phyloP scores from a whole-genome alignment of 768 basidiomycete genomes.

The Harrya chromipes region DNA sequence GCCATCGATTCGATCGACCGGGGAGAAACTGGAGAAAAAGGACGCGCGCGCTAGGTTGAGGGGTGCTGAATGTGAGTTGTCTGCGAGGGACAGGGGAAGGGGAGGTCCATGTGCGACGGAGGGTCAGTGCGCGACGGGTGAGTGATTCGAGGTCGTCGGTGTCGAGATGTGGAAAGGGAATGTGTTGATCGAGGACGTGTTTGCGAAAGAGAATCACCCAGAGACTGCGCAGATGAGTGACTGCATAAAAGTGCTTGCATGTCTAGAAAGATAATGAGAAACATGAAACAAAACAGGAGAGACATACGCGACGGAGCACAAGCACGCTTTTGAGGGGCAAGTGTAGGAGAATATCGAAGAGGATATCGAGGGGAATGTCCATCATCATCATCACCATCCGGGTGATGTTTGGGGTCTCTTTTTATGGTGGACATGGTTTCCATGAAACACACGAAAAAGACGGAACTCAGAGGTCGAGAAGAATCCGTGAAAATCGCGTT shows the following conservation, averaged over 20 bases:
- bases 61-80: conserved; percentile 24
- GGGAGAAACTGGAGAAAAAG: conserved; percentile 49
- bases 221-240: conserved; percentile 46
- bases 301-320: conserved; percentile 45
- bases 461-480: conserved; percentile 11
- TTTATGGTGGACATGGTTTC: conserved; percentile 2
- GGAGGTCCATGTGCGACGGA: conserved; percentile 51
- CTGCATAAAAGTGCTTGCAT: conserved; percentile 39
- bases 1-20: conserved; percentile 37
- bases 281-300: neutral
- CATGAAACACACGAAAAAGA: conserved; percentile 18
- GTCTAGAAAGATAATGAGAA: conserved; percentile 35
- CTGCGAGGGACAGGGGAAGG: conserved; percentile 33
- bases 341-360: conserved; percentile 41
- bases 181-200: conserved; percentile 39
- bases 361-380: conserved; percentile 48
- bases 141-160: conserved; percentile 44
- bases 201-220: conserved; percentile 47
- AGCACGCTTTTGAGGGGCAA: conserved; percentile 43
- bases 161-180: conserved; percentile 47
- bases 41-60: conserved; percentile 33
- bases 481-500: conserved; percentile 21
- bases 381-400: no score
- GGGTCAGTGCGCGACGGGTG: conserved; percentile 37
- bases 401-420: no score